phyloP scores from a whole-genome alignment of 1,284 basidiomycete genomes.

The Testicularia cyperi region DNA sequence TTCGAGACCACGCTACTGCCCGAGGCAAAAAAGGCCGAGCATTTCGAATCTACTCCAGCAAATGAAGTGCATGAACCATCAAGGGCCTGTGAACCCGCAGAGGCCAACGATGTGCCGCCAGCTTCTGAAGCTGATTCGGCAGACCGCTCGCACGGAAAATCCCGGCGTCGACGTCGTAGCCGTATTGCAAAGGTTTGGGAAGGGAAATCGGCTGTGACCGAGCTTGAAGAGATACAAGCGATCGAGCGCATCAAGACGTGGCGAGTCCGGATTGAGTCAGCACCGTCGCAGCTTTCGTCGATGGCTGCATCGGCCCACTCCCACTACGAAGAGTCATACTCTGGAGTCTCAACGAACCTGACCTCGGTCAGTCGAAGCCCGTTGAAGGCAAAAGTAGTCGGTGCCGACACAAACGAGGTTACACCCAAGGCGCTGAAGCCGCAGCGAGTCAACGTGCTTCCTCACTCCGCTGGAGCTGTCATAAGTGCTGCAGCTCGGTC shows the following conservation, averaged over 20 bases:
- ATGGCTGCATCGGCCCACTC: conserved; percentile 9
- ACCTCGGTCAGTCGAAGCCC: conserved; percentile 29
- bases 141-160: neutral
- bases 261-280: conserved; percentile 8
- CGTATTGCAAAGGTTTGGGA: neutral
- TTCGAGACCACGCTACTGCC: too few species aligned
- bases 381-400: conserved; percentile 2
- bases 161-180: neutral
- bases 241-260: conserved; percentile 15
- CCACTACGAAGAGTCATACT: neutral
- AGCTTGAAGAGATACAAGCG: conserved; percentile 9
- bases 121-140: neutral
- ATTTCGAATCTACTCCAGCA: too few species aligned
- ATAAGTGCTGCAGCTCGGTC: neutral
- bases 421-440: conserved; percentile 7
- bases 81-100: neutral
- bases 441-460: conserved; percentile 1
- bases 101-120: neutral
- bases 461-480: too few species aligned
- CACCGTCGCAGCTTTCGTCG: conserved; percentile 4
- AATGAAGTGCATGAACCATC: too few species aligned
- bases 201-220: too few species aligned
- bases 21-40: too few species aligned
- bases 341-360: conserved; percentile 5
- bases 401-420: neutral